phyloP scores from a whole-genome alignment of 2,329 filamentous ascomycete genomes.

The Sarocladiaceae sp. region DNA sequence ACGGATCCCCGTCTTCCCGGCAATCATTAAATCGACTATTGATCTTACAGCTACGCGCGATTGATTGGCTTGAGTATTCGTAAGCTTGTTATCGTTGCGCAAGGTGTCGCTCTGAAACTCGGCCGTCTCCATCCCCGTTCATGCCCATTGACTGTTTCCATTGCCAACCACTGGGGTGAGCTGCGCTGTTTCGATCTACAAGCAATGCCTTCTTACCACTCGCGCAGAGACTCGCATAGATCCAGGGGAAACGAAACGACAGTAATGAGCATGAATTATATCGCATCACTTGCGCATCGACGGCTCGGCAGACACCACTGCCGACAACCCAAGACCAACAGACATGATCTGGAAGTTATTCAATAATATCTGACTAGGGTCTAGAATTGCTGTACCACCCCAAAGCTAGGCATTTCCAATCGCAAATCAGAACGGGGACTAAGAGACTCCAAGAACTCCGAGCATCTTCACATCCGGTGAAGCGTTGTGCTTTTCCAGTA shows the following conservation, averaged over 20 bases:
- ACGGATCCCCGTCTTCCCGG: not conserved
- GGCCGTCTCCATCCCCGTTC: not conserved
- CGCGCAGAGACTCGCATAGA: not conserved
- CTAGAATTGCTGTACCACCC: not conserved
- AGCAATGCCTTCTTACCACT: not conserved
- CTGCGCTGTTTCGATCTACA: constrained; percentile 4
- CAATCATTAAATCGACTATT: no score
- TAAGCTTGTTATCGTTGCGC: not conserved
- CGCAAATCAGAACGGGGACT: no score
- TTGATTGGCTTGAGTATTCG: no score
- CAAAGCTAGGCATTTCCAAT: no score
- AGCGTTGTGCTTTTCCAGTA: no score
- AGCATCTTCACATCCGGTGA: not conserved
- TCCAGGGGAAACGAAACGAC: not conserved
- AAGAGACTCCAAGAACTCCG: not conserved
- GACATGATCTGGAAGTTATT: not conserved
- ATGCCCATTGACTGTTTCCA: constrained; percentile 2
- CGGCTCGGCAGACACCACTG: not conserved
- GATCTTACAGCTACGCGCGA: no score
- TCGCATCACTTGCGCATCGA: no score
- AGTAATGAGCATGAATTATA: not conserved
- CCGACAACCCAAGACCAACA: not conserved
- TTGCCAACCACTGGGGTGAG: not conserved
- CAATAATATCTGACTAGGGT: not conserved
- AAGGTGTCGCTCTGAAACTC: not conserved